Conservation (phyloP, 2,329 filamentous ascomycete genomes). For the Hymenoscyphus albidus region DNA sequence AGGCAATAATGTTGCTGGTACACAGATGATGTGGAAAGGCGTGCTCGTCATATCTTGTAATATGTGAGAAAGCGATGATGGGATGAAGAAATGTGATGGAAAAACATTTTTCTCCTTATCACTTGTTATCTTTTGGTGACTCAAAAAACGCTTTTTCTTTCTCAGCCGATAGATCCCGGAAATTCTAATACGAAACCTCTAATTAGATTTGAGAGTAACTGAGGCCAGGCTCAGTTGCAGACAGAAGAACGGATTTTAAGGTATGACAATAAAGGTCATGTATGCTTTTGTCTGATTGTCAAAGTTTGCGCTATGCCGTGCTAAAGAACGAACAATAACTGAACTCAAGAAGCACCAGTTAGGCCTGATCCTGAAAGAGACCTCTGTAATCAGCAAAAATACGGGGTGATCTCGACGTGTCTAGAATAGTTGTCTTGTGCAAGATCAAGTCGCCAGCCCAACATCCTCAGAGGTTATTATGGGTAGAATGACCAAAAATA, state of each 20-base stretch:
- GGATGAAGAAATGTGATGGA: neutral
- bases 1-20: neutral
- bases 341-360: neutral
- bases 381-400: neutral
- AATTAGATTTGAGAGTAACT: neutral
- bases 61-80: neutral
- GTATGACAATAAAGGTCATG: neutral
- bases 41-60: neutral
- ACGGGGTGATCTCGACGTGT: neutral
- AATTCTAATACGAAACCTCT: neutral
- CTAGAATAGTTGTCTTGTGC: neutral
- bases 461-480: neutral
- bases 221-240: neutral
- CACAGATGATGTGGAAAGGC: neutral
- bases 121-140: neutral
- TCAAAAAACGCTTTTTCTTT: neutral
- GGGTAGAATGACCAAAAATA: neutral
- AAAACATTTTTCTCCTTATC: neutral
- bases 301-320: neutral
- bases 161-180: neutral
- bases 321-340: neutral
- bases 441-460: neutral
- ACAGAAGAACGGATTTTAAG: neutral
- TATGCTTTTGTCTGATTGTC: neutral
- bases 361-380: neutral